Conservation (phyloP, 305 asterid genomes). For the Solanum hybrid region DNA sequence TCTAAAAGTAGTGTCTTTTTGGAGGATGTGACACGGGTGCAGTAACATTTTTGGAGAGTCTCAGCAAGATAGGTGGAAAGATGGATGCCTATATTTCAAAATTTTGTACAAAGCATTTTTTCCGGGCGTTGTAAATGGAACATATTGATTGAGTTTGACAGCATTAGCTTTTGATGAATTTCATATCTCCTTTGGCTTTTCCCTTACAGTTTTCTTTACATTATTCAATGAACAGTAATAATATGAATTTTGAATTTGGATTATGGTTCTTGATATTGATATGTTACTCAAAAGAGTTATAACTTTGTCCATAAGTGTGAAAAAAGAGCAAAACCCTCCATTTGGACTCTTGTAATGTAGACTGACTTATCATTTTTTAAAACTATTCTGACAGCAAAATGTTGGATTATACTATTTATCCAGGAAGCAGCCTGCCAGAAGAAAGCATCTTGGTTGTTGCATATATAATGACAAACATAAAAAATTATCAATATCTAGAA, state of each 20-base stretch:
- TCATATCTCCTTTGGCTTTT: not conserved
- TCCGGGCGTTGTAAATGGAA: slow-evolving; percentile 28
- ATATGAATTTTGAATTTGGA: not conserved
- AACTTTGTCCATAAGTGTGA: not conserved
- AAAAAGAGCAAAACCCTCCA: not conserved
- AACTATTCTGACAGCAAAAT: not conserved
- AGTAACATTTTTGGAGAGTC: not conserved
- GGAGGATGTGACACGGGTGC: not conserved
- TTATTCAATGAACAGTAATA: not conserved
- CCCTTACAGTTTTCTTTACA: not conserved
- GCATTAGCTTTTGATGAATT: not conserved
- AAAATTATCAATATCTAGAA: not conserved
- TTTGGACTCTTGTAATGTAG: not conserved
- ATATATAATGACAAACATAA: slow-evolving; percentile 2
- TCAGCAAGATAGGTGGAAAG: not conserved
- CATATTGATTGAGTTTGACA: slow-evolving; percentile 4
- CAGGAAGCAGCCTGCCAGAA: not conserved
- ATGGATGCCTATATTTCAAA: slow-evolving; percentile 9
- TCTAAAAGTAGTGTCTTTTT: not conserved
- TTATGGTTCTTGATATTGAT: not conserved
- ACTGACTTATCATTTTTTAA: not conserved
- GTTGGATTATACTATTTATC: not conserved
- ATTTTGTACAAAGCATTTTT: slow-evolving; percentile 31
- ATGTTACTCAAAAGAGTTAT: not conserved
- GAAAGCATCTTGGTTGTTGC: not conserved